phyloP scores from a whole-genome alignment of 805 yeast species.

The Candida silvatica region DNA sequence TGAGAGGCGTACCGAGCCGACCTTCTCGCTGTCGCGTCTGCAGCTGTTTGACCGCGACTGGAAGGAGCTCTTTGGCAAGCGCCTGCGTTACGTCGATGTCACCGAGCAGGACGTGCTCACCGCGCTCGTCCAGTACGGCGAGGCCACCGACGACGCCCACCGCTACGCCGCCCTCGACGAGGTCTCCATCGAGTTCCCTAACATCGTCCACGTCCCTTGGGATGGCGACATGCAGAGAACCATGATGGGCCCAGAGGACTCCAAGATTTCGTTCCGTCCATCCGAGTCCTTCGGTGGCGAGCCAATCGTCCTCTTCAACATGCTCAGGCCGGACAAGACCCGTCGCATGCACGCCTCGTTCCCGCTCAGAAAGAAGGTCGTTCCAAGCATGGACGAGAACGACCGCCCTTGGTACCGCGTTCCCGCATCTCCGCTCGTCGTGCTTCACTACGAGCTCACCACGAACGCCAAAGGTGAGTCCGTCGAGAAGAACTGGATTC shows the following conservation, averaged over 20 bases:
- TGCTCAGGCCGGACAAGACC: conserved; percentile 10
- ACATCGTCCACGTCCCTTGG: conserved; percentile 21
- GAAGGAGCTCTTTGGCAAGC: conserved; percentile 32
- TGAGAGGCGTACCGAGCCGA: conserved; percentile 25
- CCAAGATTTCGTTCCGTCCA: conserved; percentile 24
- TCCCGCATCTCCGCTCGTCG: no score
- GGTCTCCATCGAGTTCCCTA: conserved; percentile 24
- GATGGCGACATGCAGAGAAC: conserved; percentile 15
- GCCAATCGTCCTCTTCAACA: conserved; percentile 32
- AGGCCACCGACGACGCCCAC: conserved; percentile 16
- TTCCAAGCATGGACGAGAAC: conserved; percentile 6
- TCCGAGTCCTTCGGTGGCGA: conserved; percentile 23
- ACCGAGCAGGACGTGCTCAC: conserved; percentile 21
- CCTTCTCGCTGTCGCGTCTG: conserved; percentile 31
- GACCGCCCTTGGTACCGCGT: background rate
- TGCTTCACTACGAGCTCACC: conserved; percentile 19
- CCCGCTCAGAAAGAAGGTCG: conserved; percentile 13
- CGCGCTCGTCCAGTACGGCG: conserved; percentile 16
- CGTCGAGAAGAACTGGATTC: conserved; percentile 26
- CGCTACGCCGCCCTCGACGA: conserved; percentile 10
- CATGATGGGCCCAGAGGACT: conserved; percentile 10
- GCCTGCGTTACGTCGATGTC: conserved; percentile 26
- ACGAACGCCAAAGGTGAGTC: conserved; percentile 15
- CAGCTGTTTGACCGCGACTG: conserved; percentile 38
- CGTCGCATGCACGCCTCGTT: conserved; percentile 15